Percentiles rank a stretch among this genome's conserved stretches.
phyloP scores from a whole-genome alignment of 1,284 basidiomycete genomes.

The Waitea zeae region DNA sequence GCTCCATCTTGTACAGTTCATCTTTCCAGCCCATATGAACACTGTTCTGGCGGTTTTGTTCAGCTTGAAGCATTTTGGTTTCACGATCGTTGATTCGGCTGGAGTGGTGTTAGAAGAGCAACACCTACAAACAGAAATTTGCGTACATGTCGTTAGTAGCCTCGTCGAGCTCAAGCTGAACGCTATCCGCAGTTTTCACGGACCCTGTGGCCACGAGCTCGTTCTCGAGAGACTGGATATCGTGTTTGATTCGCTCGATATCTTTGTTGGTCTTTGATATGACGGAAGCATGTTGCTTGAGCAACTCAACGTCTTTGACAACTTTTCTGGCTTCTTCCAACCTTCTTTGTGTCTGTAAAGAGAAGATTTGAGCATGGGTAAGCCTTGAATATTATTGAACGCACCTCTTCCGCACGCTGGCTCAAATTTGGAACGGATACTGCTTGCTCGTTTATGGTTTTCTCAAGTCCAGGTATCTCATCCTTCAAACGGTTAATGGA shows the following conservation, averaged over 20 bases:
- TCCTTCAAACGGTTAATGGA: slow-evolving; percentile 33
- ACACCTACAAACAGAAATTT: neutral
- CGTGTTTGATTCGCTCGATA: slow-evolving; percentile 42
- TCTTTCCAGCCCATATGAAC: slow-evolving; percentile 37
- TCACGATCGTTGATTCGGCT: slow-evolving; percentile 63
- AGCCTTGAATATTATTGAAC: slow-evolving; percentile 4
- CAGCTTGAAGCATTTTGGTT: slow-evolving; percentile 34
- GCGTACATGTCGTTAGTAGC: slow-evolving; percentile 53
- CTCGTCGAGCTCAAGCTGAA: slow-evolving; percentile 58
- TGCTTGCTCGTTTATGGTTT: slow-evolving; percentile 42
- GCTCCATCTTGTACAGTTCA: slow-evolving; percentile 41
- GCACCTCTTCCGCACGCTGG: slow-evolving; percentile 39
- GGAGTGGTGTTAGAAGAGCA: slow-evolving; percentile 2
- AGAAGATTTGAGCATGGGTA: neutral
- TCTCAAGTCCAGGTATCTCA: slow-evolving; percentile 54
- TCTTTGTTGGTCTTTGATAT: slow-evolving; percentile 52
- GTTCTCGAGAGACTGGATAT: slow-evolving; percentile 50
- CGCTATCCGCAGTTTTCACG: slow-evolving; percentile 68
- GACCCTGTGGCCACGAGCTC: slow-evolving; percentile 59
- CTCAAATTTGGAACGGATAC: slow-evolving; percentile 30
- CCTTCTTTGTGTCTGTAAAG: slow-evolving; percentile 25
- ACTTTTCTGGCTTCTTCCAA: slow-evolving; percentile 30
- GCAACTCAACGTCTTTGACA: slow-evolving; percentile 39
- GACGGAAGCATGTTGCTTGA: slow-evolving; percentile 50
- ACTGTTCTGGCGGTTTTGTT: slow-evolving; percentile 50